Percentiles rank a stretch among this genome's conserved stretches.
Evolutionary conservation across 2,329 filamentous ascomycete species (phyloP).

Genomic region (Ilyonectria robusta): DNA sequence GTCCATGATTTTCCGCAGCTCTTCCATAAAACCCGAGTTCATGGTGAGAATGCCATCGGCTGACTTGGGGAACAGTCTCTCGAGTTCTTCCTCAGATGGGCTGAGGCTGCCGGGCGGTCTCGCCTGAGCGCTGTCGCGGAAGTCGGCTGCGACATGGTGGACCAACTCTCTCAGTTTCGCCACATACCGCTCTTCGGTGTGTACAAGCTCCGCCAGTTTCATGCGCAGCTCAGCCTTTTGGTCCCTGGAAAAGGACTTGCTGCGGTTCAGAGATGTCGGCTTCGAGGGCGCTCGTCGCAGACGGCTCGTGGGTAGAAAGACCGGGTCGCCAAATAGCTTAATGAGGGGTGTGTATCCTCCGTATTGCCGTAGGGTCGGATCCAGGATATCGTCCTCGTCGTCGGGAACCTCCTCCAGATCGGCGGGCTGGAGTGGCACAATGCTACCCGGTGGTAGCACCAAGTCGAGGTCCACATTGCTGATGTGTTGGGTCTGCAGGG

Average conservation of each 20-base stretch:
- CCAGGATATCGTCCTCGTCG: constrained; percentile 76
- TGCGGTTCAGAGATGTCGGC: constrained; percentile 83
- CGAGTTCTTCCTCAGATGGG: constrained; percentile 79
- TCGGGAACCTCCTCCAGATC: constrained; percentile 72
- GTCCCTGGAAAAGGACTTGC: constrained; percentile 81
- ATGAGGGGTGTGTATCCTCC: constrained; percentile 83
- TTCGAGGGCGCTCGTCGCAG: constrained; percentile 89
- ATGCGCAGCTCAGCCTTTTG: constrained; percentile 89
- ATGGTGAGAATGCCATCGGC: constrained; percentile 85
- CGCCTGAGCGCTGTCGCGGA: constrained; percentile 77
- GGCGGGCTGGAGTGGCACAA: constrained; percentile 74
- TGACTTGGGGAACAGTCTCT: constrained; percentile 84
- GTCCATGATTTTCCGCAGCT: constrained; percentile 82
- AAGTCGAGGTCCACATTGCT: constrained; percentile 91
- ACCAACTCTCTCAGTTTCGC: constrained; percentile 88
- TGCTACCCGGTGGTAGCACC: constrained; percentile 83
- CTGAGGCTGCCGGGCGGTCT: constrained; percentile 74
- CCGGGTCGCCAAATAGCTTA: constrained; percentile 83
- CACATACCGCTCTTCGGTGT: constrained; percentile 96
- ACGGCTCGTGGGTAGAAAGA: constrained; percentile 89
- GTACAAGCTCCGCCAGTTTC: constrained; percentile 90
- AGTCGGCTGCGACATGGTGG: constrained; percentile 83
- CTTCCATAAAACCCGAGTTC: constrained; percentile 85
- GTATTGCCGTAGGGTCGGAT: constrained; percentile 78
- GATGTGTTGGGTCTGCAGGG: constrained; percentile 84